Conservation (phyloP, 805 yeast species). For the Kluyveromyces lactis region DNA sequence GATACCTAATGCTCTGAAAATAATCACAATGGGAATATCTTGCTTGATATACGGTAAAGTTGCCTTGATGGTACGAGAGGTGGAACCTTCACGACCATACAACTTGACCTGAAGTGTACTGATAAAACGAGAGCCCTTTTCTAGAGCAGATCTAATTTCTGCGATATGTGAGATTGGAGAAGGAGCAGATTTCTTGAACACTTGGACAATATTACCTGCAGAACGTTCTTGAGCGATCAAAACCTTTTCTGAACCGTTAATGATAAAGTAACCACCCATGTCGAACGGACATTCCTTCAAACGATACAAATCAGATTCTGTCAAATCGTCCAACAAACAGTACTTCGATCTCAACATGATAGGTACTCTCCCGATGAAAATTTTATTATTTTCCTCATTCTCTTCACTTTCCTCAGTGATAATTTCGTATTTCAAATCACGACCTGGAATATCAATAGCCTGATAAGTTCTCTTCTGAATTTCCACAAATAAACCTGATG, state of each 20-base stretch:
- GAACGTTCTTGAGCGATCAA: constrained; percentile 97
- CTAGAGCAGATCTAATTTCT: constrained; percentile 93
- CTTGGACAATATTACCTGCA: constrained; percentile 98
- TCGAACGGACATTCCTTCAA: constrained; percentile 98
- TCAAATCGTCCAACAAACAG: constrained; percentile 82
- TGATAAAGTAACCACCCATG: constrained; percentile 98
- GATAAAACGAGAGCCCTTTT: constrained; percentile 93
- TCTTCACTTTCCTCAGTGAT: constrained; percentile 44
- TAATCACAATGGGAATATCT: constrained; percentile 94
- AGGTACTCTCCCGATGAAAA: constrained; percentile 93
- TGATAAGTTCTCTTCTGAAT: constrained; percentile 85
- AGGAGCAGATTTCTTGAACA: constrained; percentile 94
- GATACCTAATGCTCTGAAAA: constrained; percentile 95
- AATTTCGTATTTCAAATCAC: constrained; percentile 51
- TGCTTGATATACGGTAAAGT: constrained; percentile 94
- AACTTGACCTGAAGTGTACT: constrained; percentile 91
- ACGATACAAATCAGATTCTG: constrained; percentile 89
- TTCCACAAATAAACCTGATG: constrained; percentile 93
- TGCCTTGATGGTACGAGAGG: constrained; percentile 83
- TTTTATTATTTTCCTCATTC: constrained; percentile 70
- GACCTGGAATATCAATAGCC: constrained; percentile 62
- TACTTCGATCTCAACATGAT: constrained; percentile 96
- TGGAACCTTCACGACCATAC: constrained; percentile 68
- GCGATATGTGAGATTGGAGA: constrained; percentile 95
- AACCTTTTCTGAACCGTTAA: constrained; percentile 97